Evolutionary conservation across 768 basidiomycete genomes (phyloP).

Genomic region (Phlebiopsis flavidoalba): DNA sequence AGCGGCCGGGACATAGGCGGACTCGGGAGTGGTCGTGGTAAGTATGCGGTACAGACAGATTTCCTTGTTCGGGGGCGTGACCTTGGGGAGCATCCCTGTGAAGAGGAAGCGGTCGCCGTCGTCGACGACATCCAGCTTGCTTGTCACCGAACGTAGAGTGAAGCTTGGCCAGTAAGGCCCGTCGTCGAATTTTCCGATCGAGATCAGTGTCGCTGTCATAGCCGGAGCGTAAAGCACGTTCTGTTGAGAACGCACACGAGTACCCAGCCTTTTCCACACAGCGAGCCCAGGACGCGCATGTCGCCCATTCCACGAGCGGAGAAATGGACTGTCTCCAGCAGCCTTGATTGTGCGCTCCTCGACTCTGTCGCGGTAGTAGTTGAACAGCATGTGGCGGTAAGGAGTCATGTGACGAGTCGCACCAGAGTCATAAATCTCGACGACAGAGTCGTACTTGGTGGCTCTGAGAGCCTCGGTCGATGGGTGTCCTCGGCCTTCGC

Average conservation of each 20-base stretch:
- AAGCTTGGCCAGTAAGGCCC: no score
- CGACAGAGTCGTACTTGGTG: not conserved
- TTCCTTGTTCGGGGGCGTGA: no score
- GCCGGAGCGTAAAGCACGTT: not conserved
- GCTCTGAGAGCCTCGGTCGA: no score
- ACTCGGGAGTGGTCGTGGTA: not conserved
- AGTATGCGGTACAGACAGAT: not conserved
- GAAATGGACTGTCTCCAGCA: not conserved
- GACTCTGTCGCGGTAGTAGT: not conserved
- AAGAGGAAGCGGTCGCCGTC: not conserved
- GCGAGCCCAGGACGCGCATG: not conserved
- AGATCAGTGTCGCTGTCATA: not conserved
- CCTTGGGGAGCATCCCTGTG: not conserved
- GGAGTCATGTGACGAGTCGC: conserved; percentile 2
- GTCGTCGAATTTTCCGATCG: not conserved
- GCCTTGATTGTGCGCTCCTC: not conserved
- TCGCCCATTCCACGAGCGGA: not conserved
- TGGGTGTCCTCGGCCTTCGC: not conserved
- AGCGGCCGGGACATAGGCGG: not conserved
- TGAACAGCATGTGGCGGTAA: not conserved
- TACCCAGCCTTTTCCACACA: not conserved
- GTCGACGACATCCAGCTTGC: no score
- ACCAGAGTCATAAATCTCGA: not conserved
- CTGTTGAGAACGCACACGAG: not conserved
- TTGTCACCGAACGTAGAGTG: not conserved